Evolutionary conservation across 352 stramenopile genomes (phyloP).

Genomic region (Phytophthora kernoviae): DNA sequence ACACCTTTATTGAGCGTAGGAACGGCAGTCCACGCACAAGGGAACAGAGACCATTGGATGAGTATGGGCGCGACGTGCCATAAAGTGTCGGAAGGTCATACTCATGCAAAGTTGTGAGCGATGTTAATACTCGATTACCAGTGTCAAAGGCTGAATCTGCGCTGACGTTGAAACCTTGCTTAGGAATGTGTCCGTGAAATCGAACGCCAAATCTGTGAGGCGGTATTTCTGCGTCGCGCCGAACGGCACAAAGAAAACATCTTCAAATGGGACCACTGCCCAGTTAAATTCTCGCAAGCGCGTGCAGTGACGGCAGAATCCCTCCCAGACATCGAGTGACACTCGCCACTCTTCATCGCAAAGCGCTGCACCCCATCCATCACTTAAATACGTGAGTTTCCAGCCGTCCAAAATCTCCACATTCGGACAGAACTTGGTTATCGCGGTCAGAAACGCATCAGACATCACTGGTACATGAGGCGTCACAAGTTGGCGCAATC

Average conservation of each 20-base stretch:
- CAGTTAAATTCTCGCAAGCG: conserved; percentile 65
- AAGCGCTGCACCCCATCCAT: conserved; percentile 47
- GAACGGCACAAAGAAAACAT: conserved; percentile 56
- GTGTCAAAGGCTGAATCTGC: not conserved
- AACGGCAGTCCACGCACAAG: conserved; percentile 40
- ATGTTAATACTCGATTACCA: not conserved
- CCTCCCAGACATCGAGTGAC: conserved; percentile 39
- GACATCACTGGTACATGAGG: conserved; percentile 41
- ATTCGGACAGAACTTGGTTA: conserved; percentile 48
- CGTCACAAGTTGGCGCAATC: conserved; percentile 48
- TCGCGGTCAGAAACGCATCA: conserved; percentile 42
- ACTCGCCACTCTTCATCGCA: conserved; percentile 65
- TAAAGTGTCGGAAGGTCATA: conserved; percentile 15
- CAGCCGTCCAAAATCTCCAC: conserved; percentile 63
- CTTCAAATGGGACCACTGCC: conserved; percentile 54
- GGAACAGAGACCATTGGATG: conserved; percentile 37
- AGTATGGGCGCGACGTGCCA: conserved; percentile 28
- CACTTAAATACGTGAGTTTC: conserved; percentile 58
- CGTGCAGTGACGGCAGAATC: conserved; percentile 44
- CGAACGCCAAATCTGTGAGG: conserved; percentile 41
- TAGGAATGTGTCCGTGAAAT: conserved; percentile 44
- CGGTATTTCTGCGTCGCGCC: conserved; percentile 42
- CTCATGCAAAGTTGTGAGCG: conserved; percentile 7
- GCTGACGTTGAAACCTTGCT: not conserved
- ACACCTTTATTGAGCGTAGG: conserved; percentile 40